Evolutionary conservation across 164 flowering plant genomes (phyloP).

Genomic region (Dillenia turbinata): DNA sequence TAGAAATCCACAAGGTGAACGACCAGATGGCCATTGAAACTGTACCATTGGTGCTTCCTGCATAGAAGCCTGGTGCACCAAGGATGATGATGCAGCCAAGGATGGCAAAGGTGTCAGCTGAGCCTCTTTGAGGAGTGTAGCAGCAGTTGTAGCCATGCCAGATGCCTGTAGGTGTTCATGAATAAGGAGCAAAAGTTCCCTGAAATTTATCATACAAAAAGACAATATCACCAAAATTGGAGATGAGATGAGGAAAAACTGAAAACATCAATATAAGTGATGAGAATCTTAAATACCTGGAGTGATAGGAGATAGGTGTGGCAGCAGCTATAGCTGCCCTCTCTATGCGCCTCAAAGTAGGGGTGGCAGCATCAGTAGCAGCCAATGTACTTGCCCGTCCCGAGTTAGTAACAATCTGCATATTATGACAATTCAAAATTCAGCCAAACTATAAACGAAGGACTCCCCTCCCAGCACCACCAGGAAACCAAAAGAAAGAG

Average conservation of each 20-base stretch:
- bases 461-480: too few relatives aligned
- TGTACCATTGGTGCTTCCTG: slow-evolving; percentile 53
- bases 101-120: slow-evolving; percentile 81
- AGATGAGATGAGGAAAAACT: not conserved
- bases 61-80: slow-evolving; percentile 48
- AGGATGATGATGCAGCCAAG: slow-evolving; percentile 54
- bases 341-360: slow-evolving; percentile 92
- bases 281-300: slow-evolving; percentile 41
- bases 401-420: slow-evolving; percentile 90
- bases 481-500: too few relatives aligned
- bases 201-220: slow-evolving; percentile 20
- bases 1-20: slow-evolving; percentile 58
- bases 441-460: too few relatives aligned
- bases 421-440: slow-evolving; percentile 2
- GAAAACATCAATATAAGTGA: not conserved
- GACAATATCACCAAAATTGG: not conserved
- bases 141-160: slow-evolving; percentile 67
- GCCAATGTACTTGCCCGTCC: slow-evolving; percentile 95
- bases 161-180: slow-evolving; percentile 94
- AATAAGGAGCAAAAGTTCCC: slow-evolving; percentile 91
- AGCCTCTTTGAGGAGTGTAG: slow-evolving; percentile 78
- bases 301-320: slow-evolving; percentile 88
- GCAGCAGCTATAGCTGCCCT: slow-evolving; percentile 99
- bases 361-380: slow-evolving; percentile 98
- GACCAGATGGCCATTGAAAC: slow-evolving; percentile 86